These are phyloP conservation scores for Jacaranda copaia DNA, from an alignment of 257 asterid species.

Conservation along the genomic window DNA sequence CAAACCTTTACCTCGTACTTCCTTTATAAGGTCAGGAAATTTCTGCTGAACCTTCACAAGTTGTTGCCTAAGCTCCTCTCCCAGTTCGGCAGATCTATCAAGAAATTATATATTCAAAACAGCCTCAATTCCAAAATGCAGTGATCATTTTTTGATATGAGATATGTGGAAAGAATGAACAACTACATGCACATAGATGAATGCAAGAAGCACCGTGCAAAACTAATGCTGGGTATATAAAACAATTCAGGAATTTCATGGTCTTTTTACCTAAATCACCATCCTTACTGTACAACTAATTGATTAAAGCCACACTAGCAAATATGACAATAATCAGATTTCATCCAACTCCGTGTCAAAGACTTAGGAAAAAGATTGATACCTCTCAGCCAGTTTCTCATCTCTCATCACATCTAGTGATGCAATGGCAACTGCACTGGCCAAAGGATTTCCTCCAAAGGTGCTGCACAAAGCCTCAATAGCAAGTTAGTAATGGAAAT, in stretches of 20 bases:
- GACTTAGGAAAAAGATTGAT: constrained; percentile 6
- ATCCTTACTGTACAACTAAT: too few relatives aligned
- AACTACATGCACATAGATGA: too few relatives aligned
- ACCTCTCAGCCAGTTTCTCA: constrained; percentile 91
- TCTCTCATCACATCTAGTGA: constrained; percentile 81
- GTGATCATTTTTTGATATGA: too few relatives aligned
- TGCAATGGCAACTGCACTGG: constrained; percentile 94
- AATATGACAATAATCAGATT: too few relatives aligned
- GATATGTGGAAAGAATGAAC: too few relatives aligned
- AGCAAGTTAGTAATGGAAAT: constrained; percentile 15
- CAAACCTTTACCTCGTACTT: constrained; percentile 92
- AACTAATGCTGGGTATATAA: too few relatives aligned
- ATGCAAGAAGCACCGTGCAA: too few relatives aligned
- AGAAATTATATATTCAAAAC: background rate
- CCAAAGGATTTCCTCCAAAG: constrained; percentile 97
- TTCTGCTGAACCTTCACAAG: constrained; percentile 65
- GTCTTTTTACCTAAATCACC: too few relatives aligned
- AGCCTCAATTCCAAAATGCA: background rate
- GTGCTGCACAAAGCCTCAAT: constrained; percentile 60
- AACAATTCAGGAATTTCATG: too few relatives aligned
- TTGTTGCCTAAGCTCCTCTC: constrained; percentile 72
- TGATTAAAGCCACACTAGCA: too few relatives aligned
- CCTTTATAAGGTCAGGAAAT: constrained; percentile 75
- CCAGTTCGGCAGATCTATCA: constrained; percentile 79
- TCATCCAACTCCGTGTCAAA: background rate